A percentile compares a stretch with the other conserved stretches of the same genome.
Evolutionary conservation across 1,284 basidiomycete species (phyloP).

Genomic region (Papiliotrema terrestris): DNA sequence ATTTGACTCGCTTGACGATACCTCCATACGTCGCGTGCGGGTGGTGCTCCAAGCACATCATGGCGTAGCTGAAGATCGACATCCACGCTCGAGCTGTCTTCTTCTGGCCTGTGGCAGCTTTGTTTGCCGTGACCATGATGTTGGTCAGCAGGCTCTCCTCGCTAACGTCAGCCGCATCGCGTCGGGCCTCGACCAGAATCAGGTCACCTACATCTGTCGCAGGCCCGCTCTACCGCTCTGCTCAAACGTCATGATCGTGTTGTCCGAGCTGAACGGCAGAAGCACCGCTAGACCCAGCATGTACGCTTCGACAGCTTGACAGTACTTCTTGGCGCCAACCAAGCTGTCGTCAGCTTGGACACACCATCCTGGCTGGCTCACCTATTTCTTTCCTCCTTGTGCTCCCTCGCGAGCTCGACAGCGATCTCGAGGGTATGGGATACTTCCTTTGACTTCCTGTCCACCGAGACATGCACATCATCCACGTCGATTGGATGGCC

Average conservation of each 20-base stretch:
- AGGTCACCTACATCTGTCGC: slow-evolving; percentile 1
- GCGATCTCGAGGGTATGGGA: not conserved
- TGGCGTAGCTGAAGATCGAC: not conserved
- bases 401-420: not conserved
- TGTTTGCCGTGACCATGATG: not conserved
- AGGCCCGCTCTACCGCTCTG: not conserved
- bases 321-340: not conserved
- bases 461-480: too few relatives aligned
- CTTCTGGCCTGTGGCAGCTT: not conserved
- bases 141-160: not conserved
- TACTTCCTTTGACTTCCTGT: too few relatives aligned
- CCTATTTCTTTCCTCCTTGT: not conserved
- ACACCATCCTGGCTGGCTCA: not conserved
- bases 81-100: not conserved
- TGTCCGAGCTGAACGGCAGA: not conserved
- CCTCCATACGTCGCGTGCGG: not conserved
- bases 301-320: not conserved
- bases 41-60: not conserved
- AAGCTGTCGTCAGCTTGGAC: not conserved
- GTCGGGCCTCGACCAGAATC: too few relatives aligned
- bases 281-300: not conserved
- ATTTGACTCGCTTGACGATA: not conserved
- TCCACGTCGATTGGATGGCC: too few relatives aligned
- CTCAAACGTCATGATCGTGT: slow-evolving; percentile 2
- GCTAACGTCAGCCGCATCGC: not conserved